phyloP scores from a whole-genome alignment of 1,284 basidiomycete genomes.

The Tetrapyrgos nigripes region DNA sequence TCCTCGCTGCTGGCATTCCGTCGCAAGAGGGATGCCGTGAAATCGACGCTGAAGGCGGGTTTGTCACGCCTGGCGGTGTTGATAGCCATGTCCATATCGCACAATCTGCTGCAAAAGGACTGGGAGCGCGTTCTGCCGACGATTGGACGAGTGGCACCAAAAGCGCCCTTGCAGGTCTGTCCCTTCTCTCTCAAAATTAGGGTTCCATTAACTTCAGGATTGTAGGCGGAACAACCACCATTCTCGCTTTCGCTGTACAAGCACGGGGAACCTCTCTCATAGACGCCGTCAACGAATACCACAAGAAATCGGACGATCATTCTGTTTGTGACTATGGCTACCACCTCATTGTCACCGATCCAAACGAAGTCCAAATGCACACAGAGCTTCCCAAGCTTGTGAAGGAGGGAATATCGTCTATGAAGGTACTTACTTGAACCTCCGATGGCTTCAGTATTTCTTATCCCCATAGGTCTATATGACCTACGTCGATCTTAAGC shows the following conservation, averaged over 20 bases:
- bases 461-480: conserved; percentile 23
- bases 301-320: conserved; percentile 20
- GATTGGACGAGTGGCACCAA: conserved; percentile 23
- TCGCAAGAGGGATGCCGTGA: conserved; percentile 9
- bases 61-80: conserved; percentile 26
- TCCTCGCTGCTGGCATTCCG: conserved; percentile 21
- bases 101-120: conserved; percentile 12
- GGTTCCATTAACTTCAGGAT: background rate
- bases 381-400: conserved; percentile 27
- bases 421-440: conserved; percentile 15
- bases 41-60: conserved; percentile 27
- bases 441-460: background rate
- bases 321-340: conserved; percentile 28
- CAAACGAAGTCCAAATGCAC: conserved; percentile 25
- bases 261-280: conserved; percentile 6
- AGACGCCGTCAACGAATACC: conserved; percentile 24
- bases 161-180: conserved; percentile 19
- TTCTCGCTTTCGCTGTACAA: conserved; percentile 27
- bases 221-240: conserved; percentile 27
- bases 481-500: conserved; percentile 26
- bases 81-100: conserved; percentile 24
- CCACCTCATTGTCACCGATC: conserved; percentile 28
- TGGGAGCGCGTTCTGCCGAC: conserved; percentile 7
- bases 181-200: background rate
- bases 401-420: conserved; percentile 27